Evolutionary conservation across 495 filamentous ascomycete species (phyloP).

Genomic region (Annulohypoxylon stygium): DNA sequence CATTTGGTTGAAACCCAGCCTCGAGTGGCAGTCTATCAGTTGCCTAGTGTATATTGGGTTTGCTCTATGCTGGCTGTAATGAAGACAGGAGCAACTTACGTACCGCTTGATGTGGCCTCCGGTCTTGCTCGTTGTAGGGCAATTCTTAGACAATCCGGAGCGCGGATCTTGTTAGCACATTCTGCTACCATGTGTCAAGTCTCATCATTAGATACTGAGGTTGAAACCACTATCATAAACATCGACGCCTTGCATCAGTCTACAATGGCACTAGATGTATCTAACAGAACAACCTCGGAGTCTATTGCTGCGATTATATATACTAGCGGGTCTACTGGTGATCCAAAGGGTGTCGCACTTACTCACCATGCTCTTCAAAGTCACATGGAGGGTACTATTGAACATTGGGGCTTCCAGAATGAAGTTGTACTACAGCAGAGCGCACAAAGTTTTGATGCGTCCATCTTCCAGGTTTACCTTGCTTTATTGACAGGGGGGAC

Average conservation of each 20-base stretch:
- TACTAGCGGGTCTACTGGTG: not conserved
- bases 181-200: not conserved
- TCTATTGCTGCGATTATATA: not conserved
- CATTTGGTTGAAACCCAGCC: no score
- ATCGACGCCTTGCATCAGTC: no score
- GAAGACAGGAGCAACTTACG: not conserved
- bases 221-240: no score
- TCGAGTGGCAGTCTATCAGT: no score
- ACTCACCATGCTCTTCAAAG: not conserved
- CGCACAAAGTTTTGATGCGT: not conserved
- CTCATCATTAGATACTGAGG: constrained; percentile 49
- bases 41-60: not conserved
- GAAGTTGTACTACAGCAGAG: not conserved
- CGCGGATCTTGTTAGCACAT: not conserved
- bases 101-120: not conserved
- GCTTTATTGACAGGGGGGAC: not conserved
- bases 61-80: not conserved
- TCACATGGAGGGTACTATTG: not conserved
- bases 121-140: not conserved
- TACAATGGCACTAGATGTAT: constrained; percentile 49
- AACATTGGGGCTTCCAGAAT: not conserved
- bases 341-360: not conserved
- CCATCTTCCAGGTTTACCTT: not conserved
- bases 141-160: not conserved
- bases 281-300: not conserved